A percentile compares a stretch with the other conserved stretches of the same genome.
These are phyloP conservation scores for Talaromyces stipitatus DNA, from an alignment of 495 filamentous ascomycete species.

Conservation along the genomic window DNA sequence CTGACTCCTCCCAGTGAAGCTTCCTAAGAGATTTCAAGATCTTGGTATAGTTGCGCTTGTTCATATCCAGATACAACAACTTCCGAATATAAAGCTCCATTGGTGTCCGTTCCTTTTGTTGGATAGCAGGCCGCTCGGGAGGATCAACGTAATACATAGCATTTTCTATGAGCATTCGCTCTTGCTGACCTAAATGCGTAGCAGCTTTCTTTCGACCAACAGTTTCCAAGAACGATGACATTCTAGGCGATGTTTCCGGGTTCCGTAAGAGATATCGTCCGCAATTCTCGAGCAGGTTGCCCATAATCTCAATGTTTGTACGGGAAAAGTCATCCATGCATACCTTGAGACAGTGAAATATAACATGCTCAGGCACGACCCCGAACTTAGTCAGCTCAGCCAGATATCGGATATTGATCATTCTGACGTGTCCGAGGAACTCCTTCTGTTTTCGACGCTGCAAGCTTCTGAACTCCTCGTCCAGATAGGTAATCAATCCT, in stretches of 20 bases:
- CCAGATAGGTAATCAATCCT: constrained; percentile 85
- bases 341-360: constrained; percentile 97
- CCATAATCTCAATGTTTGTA: constrained; percentile 98
- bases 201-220: constrained; percentile 92
- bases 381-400: constrained; percentile 98
- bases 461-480: constrained; percentile 93
- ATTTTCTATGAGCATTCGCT: constrained; percentile 97
- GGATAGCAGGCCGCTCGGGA: constrained; percentile 84
- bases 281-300: constrained; percentile 94
- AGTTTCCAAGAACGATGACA: constrained; percentile 90
- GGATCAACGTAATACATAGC: constrained; percentile 97
- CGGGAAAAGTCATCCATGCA: constrained; percentile 95
- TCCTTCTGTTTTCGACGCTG: constrained; percentile 99
- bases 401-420: constrained; percentile 92
- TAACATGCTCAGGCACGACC: constrained; percentile 95
- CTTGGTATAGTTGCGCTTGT: constrained; percentile 87
- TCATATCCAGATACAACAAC: constrained; percentile 86
- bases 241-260: constrained; percentile 85
- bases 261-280: constrained; percentile 91
- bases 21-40: constrained; percentile 88
- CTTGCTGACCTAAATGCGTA: constrained; percentile 89
- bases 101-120: constrained; percentile 91
- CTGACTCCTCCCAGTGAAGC: constrained; percentile 91
- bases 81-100: constrained; percentile 89
- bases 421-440: constrained; percentile 86